Evolutionary conservation across 139 green algal species (phyloP), one percentile per base, ranked within the genome.

Genomic region (Closterium sp.): DNA sequence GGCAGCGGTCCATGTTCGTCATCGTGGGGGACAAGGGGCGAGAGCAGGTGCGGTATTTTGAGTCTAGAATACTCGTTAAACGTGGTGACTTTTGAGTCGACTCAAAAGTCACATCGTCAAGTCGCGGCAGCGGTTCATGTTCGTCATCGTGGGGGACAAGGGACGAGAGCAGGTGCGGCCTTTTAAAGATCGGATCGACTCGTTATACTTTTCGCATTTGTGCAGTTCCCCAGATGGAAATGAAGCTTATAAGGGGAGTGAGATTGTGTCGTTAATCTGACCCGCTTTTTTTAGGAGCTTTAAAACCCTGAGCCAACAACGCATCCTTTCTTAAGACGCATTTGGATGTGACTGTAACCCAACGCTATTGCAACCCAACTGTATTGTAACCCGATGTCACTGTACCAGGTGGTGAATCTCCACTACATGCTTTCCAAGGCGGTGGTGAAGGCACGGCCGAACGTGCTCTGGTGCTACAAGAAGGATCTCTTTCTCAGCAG

Each of bases 401-500:
- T 76, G n/a, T 34, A 33, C 97, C 95, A 93, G 90, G 96, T 99
- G 2, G 98, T 99, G 21, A 99, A 99, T 93, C 93, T 99, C 91
- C 98, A 99, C 95, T 99, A 99, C 95, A 98, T 99, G 97, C 97
- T 99, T 0, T 96, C 94, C 35, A 99, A 99, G 90, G 97, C 97
- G 19, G 94, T 96, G 10, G 98, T 99, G 28, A 98, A 98, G 90
- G 96, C 97, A 36, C 93, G 98, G 87, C 98, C 98, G 4, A 97
- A 94, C 21, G 98, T 99, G 87, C 95, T 99, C 21, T 99, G 98
- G 98, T 99, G 98, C 96, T 99, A 99, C 96, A 99, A 99, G 94
- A 98, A 98, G 93, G 97, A 99, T 33, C 94, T 99, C 7, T 96
- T 98, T 91, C 93, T 99, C 5, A 98, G 96, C 96, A 98, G 96